These are phyloP conservation scores for Fusarium neocosmosporiellum DNA, from an alignment of 2,329 filamentous ascomycete genomes.

Conservation along the genomic window DNA sequence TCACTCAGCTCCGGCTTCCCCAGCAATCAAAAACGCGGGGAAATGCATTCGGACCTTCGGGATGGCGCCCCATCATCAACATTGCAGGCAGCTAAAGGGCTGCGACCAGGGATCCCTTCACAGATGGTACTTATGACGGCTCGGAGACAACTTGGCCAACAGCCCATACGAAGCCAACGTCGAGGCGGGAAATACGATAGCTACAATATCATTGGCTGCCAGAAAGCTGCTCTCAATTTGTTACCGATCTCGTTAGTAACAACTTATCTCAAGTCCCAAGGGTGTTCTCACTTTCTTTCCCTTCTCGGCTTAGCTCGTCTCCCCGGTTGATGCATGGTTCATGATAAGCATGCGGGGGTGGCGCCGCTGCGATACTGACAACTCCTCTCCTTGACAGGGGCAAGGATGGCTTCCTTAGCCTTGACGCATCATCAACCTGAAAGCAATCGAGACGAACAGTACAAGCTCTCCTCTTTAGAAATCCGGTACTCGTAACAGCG, in stretches of 20 bases:
- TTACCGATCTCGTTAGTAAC: not conserved
- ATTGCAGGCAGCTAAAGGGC: not conserved
- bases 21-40: not conserved
- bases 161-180: not conserved
- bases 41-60: not conserved
- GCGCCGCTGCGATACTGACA: not conserved
- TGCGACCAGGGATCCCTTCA: not conserved
- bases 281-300: slow-evolving; percentile 7
- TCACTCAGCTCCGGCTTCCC: not conserved
- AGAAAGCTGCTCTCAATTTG: not conserved
- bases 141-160: not conserved
- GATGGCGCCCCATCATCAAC: not conserved
- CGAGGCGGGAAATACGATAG: not conserved
- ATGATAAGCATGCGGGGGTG: slow-evolving; percentile 3
- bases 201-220: not conserved
- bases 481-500: not conserved
- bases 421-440: not conserved
- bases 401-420: not conserved
- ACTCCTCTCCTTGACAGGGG: not conserved
- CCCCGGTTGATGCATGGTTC: not conserved
- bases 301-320: not conserved
- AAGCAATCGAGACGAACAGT: not conserved
- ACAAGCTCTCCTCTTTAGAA: not conserved
- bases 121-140: not conserved
- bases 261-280: not conserved